phyloP scores from a whole-genome alignment of 345 rosid species.

The Melastoma malabathricum region DNA sequence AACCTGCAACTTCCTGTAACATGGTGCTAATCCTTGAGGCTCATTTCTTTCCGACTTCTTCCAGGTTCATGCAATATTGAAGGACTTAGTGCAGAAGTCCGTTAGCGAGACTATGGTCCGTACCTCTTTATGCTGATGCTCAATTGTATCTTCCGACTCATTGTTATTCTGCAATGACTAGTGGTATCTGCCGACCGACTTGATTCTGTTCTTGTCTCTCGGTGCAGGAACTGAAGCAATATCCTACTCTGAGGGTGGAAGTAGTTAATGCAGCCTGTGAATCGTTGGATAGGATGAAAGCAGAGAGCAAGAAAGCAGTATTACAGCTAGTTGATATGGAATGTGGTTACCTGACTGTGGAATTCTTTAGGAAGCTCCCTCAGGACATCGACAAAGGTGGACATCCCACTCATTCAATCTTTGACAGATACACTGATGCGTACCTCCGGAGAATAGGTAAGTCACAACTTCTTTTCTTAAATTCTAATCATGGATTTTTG shows the following conservation, averaged over 20 bases:
- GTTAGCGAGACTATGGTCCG: background rate
- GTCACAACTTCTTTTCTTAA: background rate
- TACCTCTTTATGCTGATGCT: background rate
- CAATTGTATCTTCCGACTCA: background rate
- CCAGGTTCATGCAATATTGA: constrained; percentile 2
- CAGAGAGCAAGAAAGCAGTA: constrained; percentile 45
- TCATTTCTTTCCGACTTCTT: background rate
- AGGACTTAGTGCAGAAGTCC: constrained; percentile 4
- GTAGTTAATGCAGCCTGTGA: background rate
- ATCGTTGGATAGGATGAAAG: background rate
- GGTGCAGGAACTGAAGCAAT: background rate
- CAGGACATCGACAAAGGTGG: constrained; percentile 95
- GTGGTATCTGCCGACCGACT: background rate
- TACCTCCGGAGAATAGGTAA: constrained; percentile 78
- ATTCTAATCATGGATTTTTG: no score
- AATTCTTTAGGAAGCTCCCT: constrained; percentile 90
- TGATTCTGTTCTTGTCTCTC: background rate
- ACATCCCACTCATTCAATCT: constrained; percentile 80
- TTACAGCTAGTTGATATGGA: constrained; percentile 92
- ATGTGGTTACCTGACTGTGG: constrained; percentile 78
- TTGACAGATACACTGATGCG: constrained; percentile 75
- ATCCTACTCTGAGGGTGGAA: constrained; percentile 1
- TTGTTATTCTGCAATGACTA: no score
- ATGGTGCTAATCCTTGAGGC: no score
- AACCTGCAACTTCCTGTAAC: no score